Conservation (phyloP, 441 rosid genomes). For the Erysimum pusillum region DNA sequence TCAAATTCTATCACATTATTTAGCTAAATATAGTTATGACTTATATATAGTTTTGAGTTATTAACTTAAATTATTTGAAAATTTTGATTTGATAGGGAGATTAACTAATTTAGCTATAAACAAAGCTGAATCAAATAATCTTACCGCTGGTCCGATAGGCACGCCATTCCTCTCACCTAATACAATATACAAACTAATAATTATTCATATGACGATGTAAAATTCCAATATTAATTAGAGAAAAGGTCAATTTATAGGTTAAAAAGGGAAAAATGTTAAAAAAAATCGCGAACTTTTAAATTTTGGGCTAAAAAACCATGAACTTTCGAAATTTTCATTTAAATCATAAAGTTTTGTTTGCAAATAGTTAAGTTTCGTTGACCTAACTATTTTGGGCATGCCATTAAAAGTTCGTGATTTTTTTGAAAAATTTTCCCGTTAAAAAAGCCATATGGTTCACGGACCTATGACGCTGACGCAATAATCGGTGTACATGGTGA, state of each 20-base stretch:
- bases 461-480: slow-evolving; percentile 40
- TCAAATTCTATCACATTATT: background rate
- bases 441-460: background rate
- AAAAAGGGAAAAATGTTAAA: no score
- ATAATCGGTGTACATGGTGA: slow-evolving; percentile 40
- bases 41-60: background rate
- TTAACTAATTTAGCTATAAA: no score
- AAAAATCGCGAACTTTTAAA: no score
- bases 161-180: slow-evolving; percentile 48
- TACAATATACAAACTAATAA: background rate
- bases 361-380: no score
- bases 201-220: background rate
- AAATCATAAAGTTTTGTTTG: no score
- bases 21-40: background rate
- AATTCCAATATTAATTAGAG: background rate
- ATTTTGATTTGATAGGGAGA: background rate
- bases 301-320: no score
- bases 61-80: background rate
- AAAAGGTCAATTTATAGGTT: background rate
- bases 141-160: slow-evolving; percentile 48
- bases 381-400: no score
- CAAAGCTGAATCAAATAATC: background rate
- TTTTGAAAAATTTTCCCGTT: no score
- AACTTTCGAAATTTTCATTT: no score
- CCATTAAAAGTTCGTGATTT: no score